Percentiles rank a stretch among this genome's conserved stretches.
Evolutionary conservation across 192 early-diverging fungal species (phyloP).

Genomic region (Mortierella antarctica): DNA sequence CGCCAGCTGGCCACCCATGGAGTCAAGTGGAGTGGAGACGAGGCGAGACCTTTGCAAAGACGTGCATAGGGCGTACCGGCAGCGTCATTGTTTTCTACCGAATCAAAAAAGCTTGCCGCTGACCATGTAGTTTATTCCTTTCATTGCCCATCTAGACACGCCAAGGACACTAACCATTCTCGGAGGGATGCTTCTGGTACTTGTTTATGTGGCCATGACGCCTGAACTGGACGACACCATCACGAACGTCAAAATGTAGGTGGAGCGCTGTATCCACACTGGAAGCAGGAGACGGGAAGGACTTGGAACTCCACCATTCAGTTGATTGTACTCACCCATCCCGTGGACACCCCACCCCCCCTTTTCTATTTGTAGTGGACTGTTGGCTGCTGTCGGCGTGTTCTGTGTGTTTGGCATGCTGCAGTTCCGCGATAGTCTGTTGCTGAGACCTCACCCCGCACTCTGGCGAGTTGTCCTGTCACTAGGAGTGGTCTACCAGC

Average conservation of each 20-base stretch:
- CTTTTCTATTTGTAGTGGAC: constrained; percentile 48
- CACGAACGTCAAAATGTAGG: constrained; percentile 63
- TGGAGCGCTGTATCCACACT: neutral
- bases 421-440: constrained; percentile 93
- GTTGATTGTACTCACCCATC: neutral
- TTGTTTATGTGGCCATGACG: constrained; percentile 67
- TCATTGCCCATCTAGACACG: constrained; percentile 47
- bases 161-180: constrained; percentile 68
- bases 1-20: neutral
- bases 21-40: neutral
- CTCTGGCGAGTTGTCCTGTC: constrained; percentile 92
- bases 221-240: constrained; percentile 62
- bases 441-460: constrained; percentile 92
- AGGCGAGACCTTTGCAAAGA: too few species aligned
- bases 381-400: constrained; percentile 56
- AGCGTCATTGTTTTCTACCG: neutral
- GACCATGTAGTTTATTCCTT: too few species aligned
- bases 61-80: neutral
- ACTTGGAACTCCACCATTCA: neutral
- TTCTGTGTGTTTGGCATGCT: constrained; percentile 89
- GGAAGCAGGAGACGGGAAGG: neutral
- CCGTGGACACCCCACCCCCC: neutral
- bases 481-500: constrained; percentile 87
- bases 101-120: too few species aligned
- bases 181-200: constrained; percentile 53